phyloP scores from a whole-genome alignment of 495 filamentous ascomycete species.

The Aspergillus carlsbadensis region DNA sequence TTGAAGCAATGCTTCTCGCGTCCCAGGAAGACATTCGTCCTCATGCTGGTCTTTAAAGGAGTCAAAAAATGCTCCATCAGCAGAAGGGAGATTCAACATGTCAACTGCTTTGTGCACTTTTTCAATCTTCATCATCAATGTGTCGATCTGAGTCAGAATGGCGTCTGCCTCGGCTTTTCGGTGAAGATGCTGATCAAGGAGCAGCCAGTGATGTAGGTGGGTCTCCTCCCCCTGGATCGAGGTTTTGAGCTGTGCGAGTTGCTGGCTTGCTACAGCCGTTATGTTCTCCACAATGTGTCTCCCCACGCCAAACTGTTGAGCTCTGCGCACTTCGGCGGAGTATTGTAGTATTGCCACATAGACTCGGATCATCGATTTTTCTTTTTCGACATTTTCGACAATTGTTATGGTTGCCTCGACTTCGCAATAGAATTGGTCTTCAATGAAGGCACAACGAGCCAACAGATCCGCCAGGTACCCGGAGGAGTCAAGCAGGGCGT shows the following conservation, averaged over 20 bases:
- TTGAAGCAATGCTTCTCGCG: not conserved
- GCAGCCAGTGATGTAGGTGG: slow-evolving; percentile 7
- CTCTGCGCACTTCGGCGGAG: not conserved
- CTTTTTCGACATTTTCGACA: slow-evolving; percentile 8
- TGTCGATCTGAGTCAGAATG: slow-evolving; percentile 6
- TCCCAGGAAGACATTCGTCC: not conserved
- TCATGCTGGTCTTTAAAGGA: not conserved
- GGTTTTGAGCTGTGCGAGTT: not conserved
- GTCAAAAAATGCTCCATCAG: not conserved
- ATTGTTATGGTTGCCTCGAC: not conserved
- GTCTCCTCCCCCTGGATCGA: slow-evolving; percentile 4
- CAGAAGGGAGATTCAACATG: slow-evolving; percentile 11
- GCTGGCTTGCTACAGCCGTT: not conserved
- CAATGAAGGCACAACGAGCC: slow-evolving; percentile 6
- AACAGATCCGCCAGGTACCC: slow-evolving; percentile 8
- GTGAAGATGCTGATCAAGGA: slow-evolving; percentile 2
- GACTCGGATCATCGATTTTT: not conserved
- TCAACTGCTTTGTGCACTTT: not conserved
- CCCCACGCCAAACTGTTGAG: not conserved
- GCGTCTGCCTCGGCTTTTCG: slow-evolving; percentile 5
- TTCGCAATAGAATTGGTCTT: slow-evolving; percentile 3
- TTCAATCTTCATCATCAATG: not conserved
- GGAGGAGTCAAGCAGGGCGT: slow-evolving; percentile 8
- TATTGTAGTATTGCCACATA: slow-evolving; percentile 14
- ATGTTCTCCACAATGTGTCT: slow-evolving; percentile 7